Evolutionary conservation across 2,329 filamentous ascomycete genomes (phyloP).

Genomic region (Blastomyces parvus): DNA sequence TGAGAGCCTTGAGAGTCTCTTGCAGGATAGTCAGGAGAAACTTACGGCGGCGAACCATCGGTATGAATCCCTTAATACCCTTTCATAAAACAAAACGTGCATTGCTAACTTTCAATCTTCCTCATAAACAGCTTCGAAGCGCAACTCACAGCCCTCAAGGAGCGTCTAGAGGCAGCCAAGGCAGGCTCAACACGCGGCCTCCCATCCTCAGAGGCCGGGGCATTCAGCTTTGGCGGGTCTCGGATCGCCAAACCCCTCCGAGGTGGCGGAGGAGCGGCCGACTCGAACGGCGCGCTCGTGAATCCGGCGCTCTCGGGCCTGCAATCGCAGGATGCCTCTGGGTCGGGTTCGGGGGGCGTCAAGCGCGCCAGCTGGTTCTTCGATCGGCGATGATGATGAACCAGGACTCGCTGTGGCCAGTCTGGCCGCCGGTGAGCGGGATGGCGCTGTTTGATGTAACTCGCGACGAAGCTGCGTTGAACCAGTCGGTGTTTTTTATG

Average conservation of each 20-base stretch:
- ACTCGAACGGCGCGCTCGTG: slow-evolving; percentile 25
- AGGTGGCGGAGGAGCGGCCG: slow-evolving; percentile 35
- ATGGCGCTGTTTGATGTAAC: neutral
- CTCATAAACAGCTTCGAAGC: slow-evolving; percentile 69
- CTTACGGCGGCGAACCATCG: slow-evolving; percentile 93
- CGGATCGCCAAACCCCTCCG: slow-evolving; percentile 57
- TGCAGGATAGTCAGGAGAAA: slow-evolving; percentile 98
- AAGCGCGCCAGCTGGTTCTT: slow-evolving; percentile 54
- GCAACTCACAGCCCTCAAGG: slow-evolving; percentile 93
- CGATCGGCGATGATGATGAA: slow-evolving; percentile 31
- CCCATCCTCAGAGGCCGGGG: slow-evolving; percentile 53
- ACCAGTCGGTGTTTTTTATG: neutral
- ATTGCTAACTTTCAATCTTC: slow-evolving; percentile 11
- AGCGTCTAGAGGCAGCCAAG: slow-evolving; percentile 92
- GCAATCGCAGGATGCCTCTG: slow-evolving; percentile 61
- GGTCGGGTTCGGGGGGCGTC: slow-evolving; percentile 41
- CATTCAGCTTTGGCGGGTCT: slow-evolving; percentile 60
- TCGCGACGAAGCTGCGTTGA: neutral
- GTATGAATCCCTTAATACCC: slow-evolving; percentile 45
- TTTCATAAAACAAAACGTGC: neutral
- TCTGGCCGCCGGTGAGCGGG: neutral
- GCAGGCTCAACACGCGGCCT: slow-evolving; percentile 80
- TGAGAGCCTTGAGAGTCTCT: slow-evolving; percentile 77
- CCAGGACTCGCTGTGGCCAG: neutral
- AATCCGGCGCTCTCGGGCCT: slow-evolving; percentile 34